Percentiles rank a stretch among this genome's conserved stretches.
Conservation (phyloP, 495 filamentous ascomycete species). For the Podospora bellae-mahoneyi region DNA sequence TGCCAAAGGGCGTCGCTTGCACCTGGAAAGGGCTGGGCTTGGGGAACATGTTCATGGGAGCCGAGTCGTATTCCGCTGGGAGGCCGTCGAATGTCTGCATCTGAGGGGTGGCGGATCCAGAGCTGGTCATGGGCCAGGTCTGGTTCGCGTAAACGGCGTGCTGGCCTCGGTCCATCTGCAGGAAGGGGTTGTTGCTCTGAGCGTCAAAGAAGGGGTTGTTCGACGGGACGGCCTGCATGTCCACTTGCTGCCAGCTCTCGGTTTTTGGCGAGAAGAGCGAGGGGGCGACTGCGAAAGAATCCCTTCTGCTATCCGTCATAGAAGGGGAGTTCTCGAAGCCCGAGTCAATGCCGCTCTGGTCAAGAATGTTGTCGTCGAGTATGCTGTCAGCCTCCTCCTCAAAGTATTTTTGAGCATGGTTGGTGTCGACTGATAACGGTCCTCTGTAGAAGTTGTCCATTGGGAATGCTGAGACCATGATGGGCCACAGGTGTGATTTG, state of each 20-base stretch:
- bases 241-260: constrained; percentile 64
- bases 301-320: constrained; percentile 61
- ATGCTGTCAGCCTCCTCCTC: constrained; percentile 80
- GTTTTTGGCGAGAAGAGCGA: constrained; percentile 71
- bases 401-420: constrained; percentile 55
- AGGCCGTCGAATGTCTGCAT: constrained; percentile 62
- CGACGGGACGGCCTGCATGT: constrained; percentile 55
- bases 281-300: constrained; percentile 66
- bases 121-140: constrained; percentile 59
- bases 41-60: constrained; percentile 46
- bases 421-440: constrained; percentile 60
- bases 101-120: constrained; percentile 44
- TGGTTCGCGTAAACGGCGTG: constrained; percentile 46
- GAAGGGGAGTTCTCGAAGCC: constrained; percentile 67
- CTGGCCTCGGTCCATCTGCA: constrained; percentile 56
- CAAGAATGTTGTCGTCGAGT: constrained; percentile 82
- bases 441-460: constrained; percentile 62
- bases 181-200: constrained; percentile 55
- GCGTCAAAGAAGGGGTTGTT: constrained; percentile 62
- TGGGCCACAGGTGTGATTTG: constrained; percentile 34
- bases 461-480: constrained; percentile 51
- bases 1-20: constrained; percentile 51
- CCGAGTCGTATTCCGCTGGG: constrained; percentile 56
- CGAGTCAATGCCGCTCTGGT: constrained; percentile 59
- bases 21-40: constrained; percentile 41